Conservation (phyloP, 2,329 filamentous ascomycete species). For the Gyromitra esculenta region DNA sequence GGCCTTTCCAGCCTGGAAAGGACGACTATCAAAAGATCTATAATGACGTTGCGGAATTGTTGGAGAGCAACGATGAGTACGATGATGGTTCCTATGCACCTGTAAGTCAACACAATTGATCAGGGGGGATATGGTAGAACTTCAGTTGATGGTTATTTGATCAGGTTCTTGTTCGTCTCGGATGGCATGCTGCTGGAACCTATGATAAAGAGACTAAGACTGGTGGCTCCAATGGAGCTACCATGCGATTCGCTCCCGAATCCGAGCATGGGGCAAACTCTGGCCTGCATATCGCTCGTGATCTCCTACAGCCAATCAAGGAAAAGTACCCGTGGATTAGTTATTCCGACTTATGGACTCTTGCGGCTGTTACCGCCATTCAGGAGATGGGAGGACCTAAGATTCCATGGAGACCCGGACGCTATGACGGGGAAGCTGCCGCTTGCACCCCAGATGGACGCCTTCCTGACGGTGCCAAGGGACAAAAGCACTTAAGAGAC, state of each 20-base stretch:
- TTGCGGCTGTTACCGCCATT: constrained; percentile 82
- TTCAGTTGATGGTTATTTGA: constrained; percentile 26
- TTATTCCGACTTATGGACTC: constrained; percentile 97
- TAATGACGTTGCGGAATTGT: constrained; percentile 78
- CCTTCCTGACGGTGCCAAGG: constrained; percentile 82
- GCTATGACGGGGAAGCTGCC: constrained; percentile 77
- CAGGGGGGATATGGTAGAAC: background rate
- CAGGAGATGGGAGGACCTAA: constrained; percentile 94
- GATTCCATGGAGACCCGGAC: constrained; percentile 89
- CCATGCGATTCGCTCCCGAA: constrained; percentile 94
- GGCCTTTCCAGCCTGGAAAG: constrained; percentile 76
- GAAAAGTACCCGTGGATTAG: constrained; percentile 92
- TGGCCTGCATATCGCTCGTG: constrained; percentile 82
- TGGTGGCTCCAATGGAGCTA: constrained; percentile 93
- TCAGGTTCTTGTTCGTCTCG: constrained; percentile 79
- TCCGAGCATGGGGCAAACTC: constrained; percentile 92
- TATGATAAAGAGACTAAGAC: constrained; percentile 88
- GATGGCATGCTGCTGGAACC: constrained; percentile 94
- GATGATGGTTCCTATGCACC: constrained; percentile 97
- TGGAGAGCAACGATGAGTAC: constrained; percentile 93
- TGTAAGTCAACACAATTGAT: constrained; percentile 61
- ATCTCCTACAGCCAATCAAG: constrained; percentile 94
- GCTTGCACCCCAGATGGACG: constrained; percentile 95
- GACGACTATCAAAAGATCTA: constrained; percentile 97
- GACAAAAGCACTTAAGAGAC: constrained; percentile 80